Evolutionary conservation across 768 basidiomycete genomes (phyloP).

Genomic region (Auricularia cornea): DNA sequence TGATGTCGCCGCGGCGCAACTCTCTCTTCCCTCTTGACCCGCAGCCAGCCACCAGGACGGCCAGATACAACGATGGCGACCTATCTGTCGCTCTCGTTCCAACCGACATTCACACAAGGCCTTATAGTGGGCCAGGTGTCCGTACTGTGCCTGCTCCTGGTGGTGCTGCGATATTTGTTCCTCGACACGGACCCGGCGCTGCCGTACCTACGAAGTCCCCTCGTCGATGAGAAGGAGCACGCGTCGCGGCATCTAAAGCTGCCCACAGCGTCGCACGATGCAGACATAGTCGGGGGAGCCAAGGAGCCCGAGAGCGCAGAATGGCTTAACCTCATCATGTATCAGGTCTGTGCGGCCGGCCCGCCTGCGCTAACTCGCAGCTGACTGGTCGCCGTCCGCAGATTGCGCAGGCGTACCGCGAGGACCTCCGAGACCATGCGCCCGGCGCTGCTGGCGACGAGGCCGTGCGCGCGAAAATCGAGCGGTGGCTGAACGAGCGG

Average conservation of each 20-base stretch:
- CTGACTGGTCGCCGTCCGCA: slow-evolving; percentile 25
- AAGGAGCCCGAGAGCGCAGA: slow-evolving; percentile 62
- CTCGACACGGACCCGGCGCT: slow-evolving; percentile 55
- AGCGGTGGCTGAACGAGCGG: slow-evolving; percentile 71
- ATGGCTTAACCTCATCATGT: slow-evolving; percentile 84
- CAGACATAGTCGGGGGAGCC: slow-evolving; percentile 27
- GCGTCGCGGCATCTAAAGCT: slow-evolving; percentile 53
- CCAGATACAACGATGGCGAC: not conserved
- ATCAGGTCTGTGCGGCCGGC: slow-evolving; percentile 47
- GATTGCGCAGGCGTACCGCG: slow-evolving; percentile 66
- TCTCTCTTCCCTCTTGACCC: not conserved
- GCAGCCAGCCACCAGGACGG: not conserved
- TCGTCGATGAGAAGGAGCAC: slow-evolving; percentile 33
- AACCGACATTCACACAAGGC: slow-evolving; percentile 93
- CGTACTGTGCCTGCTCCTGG: slow-evolving; percentile 62
- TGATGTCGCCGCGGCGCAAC: not conserved
- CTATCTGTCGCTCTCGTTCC: slow-evolving; percentile 47
- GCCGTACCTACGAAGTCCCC: slow-evolving; percentile 3
- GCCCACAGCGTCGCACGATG: slow-evolving; percentile 21
- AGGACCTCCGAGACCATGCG: slow-evolving; percentile 64
- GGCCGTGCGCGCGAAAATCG: slow-evolving; percentile 67
- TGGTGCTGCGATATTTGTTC: slow-evolving; percentile 92
- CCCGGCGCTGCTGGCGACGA: slow-evolving; percentile 74
- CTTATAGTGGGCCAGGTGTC: slow-evolving; percentile 88
- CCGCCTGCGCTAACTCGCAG: not conserved